Conservation (phyloP, 345 rosid genomes). For the Populus tremula region DNA sequence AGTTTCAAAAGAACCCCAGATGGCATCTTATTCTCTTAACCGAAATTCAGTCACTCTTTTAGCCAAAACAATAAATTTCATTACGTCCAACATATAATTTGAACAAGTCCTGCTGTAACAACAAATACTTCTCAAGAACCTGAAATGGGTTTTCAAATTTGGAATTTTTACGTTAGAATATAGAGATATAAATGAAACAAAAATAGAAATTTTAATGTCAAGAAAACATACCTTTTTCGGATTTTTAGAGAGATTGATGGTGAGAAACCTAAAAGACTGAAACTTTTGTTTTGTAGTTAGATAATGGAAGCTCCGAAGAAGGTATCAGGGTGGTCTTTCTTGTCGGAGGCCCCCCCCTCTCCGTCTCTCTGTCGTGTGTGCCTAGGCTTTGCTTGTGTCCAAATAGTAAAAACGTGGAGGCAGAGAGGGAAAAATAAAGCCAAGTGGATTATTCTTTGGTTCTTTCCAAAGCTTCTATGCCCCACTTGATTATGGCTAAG, state of each 20-base stretch:
- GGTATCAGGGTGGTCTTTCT: not conserved
- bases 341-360: conserved; percentile 14
- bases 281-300: not conserved
- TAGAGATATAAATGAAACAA: not conserved
- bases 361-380: not conserved
- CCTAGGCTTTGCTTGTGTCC: not conserved
- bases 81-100: conserved; percentile 12
- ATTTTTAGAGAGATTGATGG: not conserved
- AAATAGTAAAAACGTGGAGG: not conserved
- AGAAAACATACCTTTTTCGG: conserved; percentile 7
- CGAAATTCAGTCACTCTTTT: conserved; percentile 15
- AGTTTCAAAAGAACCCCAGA: conserved; percentile 48
- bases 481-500: not conserved
- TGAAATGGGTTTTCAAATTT: conserved; percentile 11
- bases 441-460: not conserved
- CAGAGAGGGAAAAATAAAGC: not conserved
- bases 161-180: not conserved
- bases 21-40: conserved; percentile 49
- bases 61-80: conserved; percentile 14
- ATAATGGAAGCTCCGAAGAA: conserved; percentile 21
- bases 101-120: not conserved
- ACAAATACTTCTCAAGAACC: conserved; percentile 8
- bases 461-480: not conserved
- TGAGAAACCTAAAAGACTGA: conserved; percentile 3
- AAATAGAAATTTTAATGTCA: not conserved